phyloP scores from a whole-genome alignment of 805 yeast genomes.

The Hagleromyces aurorensis region DNA sequence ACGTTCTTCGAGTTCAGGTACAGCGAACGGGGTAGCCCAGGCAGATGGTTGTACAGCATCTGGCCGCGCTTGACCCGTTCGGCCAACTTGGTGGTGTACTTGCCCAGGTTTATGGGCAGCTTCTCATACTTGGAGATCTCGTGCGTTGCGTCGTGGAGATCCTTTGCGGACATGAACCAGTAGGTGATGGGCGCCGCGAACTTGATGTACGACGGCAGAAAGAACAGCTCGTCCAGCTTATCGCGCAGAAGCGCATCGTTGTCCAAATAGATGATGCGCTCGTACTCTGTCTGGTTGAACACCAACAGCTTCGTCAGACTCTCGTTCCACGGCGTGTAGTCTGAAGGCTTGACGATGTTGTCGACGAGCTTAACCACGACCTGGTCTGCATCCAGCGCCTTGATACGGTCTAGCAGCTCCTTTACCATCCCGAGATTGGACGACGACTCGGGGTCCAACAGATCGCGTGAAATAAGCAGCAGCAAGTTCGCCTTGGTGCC shows the following conservation, averaged over 20 bases:
- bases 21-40: conserved; percentile 27
- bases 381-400: conserved; percentile 14
- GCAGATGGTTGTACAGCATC: conserved; percentile 35
- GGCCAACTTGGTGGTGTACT: conserved; percentile 18
- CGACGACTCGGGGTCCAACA: conserved; percentile 17
- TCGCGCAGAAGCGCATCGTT: conserved; percentile 42
- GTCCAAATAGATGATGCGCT: conserved; percentile 50
- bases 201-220: conserved; percentile 37
- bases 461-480: conserved; percentile 33
- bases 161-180: conserved; percentile 29
- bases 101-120: conserved; percentile 17
- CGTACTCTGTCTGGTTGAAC: conserved; percentile 42
- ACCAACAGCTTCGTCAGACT: conserved; percentile 50
- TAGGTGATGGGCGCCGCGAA: conserved; percentile 42
- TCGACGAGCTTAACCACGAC: conserved; percentile 23
- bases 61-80: conserved; percentile 17
- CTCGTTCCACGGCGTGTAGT: conserved; percentile 38
- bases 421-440: conserved; percentile 8
- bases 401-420: conserved; percentile 5
- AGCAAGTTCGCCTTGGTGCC: conserved; percentile 41
- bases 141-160: conserved; percentile 15
- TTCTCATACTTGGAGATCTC: conserved; percentile 16
- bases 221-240: conserved; percentile 44
- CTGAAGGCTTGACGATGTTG: conserved; percentile 17
- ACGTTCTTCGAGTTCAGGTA: conserved; percentile 22